Evolutionary conservation across 768 basidiomycete species (phyloP).

Genomic region (Trametes cubensis): DNA sequence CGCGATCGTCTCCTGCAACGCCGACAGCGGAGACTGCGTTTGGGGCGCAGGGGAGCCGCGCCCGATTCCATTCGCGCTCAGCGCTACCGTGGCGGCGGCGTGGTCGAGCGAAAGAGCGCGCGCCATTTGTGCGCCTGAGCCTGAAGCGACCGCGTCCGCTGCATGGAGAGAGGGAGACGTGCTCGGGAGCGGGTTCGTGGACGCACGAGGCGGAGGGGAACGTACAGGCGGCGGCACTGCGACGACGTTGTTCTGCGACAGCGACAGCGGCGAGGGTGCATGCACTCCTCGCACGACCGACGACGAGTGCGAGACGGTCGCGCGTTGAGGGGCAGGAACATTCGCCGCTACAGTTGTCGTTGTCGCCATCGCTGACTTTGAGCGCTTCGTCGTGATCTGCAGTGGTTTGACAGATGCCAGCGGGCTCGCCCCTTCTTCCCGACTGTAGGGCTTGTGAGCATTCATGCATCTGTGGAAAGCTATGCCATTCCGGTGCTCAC

Average conservation of each 20-base stretch:
- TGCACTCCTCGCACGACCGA: constrained; percentile 32
- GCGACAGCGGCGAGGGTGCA: constrained; percentile 47
- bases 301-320: constrained; percentile 32
- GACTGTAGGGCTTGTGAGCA: background rate
- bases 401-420: constrained; percentile 14
- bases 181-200: constrained; percentile 23
- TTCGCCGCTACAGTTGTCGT: constrained; percentile 20
- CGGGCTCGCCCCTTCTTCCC: constrained; percentile 11
- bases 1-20: constrained; percentile 17
- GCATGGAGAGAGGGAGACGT: constrained; percentile 15
- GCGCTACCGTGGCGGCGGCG: constrained; percentile 9
- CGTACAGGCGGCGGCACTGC: constrained; percentile 23
- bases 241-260: constrained; percentile 43
- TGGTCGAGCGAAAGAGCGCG: constrained; percentile 23
- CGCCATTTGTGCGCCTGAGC: constrained; percentile 10
- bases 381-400: constrained; percentile 27
- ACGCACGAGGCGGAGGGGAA: constrained; percentile 22
- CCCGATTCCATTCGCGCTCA: constrained; percentile 8
- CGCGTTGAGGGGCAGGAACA: constrained; percentile 29
- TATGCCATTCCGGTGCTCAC: constrained; percentile 16
- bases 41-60: constrained; percentile 8
- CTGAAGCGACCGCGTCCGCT: constrained; percentile 23
- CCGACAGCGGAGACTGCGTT: constrained; percentile 19
- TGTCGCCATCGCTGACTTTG: constrained; percentile 28
- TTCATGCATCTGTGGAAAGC: background rate